Evolutionary conservation across 495 filamentous ascomycete species (phyloP).

Genomic region (Ascobolus immersus): DNA sequence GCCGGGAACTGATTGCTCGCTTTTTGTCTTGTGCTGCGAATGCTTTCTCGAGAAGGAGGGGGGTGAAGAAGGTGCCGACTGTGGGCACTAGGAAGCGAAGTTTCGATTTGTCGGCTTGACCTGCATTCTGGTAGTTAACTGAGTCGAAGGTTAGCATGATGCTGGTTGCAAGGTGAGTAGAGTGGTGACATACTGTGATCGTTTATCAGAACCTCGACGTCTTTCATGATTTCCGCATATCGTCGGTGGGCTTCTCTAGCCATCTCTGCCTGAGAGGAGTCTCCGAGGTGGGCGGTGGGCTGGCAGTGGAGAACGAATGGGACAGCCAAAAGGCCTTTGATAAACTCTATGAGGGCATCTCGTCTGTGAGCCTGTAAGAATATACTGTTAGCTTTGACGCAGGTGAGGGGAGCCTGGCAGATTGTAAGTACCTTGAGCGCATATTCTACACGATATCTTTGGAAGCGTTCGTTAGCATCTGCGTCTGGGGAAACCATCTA

Average conservation of each 20-base stretch:
- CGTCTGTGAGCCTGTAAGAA: slow-evolving; percentile 14
- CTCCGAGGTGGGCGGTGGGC: slow-evolving; percentile 46
- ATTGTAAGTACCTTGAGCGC: slow-evolving; percentile 17
- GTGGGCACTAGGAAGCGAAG: slow-evolving; percentile 75
- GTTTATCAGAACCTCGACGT: slow-evolving; percentile 73
- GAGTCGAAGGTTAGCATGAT: slow-evolving; percentile 7
- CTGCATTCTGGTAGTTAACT: slow-evolving; percentile 46
- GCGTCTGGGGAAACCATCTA: neutral
- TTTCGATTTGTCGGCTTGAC: slow-evolving; percentile 48
- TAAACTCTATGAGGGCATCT: slow-evolving; percentile 27
- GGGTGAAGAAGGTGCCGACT: slow-evolving; percentile 79
- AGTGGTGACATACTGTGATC: slow-evolving; percentile 49
- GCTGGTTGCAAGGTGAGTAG: slow-evolving; percentile 2
- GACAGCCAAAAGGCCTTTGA: slow-evolving; percentile 70
- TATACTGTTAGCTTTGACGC: neutral
- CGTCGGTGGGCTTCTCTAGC: slow-evolving; percentile 44
- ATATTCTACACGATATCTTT: slow-evolving; percentile 17
- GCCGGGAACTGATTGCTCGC: slow-evolving; percentile 65
- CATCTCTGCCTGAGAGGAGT: slow-evolving; percentile 33
- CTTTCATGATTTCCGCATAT: slow-evolving; percentile 84
- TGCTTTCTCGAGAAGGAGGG: slow-evolving; percentile 56
- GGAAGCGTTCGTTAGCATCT: neutral
- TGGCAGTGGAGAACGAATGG: slow-evolving; percentile 94
- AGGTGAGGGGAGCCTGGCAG: neutral
- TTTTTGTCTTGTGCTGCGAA: slow-evolving; percentile 72